These are phyloP conservation scores for Mediolabrus comicus DNA, from an alignment of 108 stramenopile genomes.

Conservation along the genomic window DNA sequence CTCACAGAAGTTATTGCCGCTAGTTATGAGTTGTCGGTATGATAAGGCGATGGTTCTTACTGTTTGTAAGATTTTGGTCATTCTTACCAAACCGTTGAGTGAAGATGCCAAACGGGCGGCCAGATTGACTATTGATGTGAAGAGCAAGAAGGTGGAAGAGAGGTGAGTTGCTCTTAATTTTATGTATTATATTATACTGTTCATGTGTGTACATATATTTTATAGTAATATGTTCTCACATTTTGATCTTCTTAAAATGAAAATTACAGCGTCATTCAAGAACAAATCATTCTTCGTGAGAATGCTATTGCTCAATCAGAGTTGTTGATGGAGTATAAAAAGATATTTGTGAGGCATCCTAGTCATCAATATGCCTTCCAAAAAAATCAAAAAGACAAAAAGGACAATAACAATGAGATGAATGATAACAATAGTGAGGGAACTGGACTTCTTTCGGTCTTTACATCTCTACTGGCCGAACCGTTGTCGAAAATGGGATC, in stretches of 20 bases:
- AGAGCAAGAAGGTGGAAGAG: conserved; percentile 44
- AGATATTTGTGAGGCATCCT: conserved; percentile 57
- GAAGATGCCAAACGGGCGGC: conserved; percentile 72
- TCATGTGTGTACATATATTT: not conserved
- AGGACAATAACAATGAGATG: conserved; percentile 8
- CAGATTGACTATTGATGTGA: conserved; percentile 67
- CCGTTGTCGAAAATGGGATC: conserved; percentile 67
- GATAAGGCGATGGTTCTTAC: conserved; percentile 80
- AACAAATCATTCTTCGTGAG: conserved; percentile 77
- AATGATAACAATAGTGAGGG: conserved; percentile 9
- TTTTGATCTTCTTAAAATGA: not conserved
- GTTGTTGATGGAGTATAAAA: conserved; percentile 79
- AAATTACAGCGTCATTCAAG: conserved; percentile 46
- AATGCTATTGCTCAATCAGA: conserved; percentile 81
- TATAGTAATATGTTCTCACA: not conserved
- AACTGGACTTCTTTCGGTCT: conserved; percentile 67
- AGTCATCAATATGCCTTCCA: conserved; percentile 53
- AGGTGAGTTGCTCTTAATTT: conserved; percentile 26
- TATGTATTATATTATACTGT: not conserved
- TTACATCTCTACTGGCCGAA: conserved; percentile 80
- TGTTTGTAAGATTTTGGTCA: conserved; percentile 84
- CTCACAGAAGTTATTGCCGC: conserved; percentile 75
- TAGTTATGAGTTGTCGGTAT: conserved; percentile 76
- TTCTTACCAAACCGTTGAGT: conserved; percentile 83
- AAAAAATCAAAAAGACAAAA: conserved; percentile 5